Percentiles rank a stretch among this genome's conserved stretches.
Evolutionary conservation across 2,329 filamentous ascomycete genomes (phyloP).

Genomic region (Neonectria hederae): DNA sequence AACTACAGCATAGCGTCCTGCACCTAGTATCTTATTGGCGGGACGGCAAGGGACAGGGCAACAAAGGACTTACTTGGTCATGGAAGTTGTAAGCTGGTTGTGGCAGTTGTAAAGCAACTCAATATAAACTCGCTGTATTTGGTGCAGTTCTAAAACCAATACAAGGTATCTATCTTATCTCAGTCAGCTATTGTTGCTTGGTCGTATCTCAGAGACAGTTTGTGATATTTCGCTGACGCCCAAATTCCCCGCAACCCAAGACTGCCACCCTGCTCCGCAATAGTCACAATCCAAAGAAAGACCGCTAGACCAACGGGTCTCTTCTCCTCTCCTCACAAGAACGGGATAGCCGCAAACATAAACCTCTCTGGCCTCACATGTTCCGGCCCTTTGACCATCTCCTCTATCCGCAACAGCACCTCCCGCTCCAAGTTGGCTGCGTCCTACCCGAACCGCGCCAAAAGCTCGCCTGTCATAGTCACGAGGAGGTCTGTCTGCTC

Average conservation of each 20-base stretch:
- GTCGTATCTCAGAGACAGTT: neutral
- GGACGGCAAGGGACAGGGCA: no score
- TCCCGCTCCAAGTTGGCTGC: neutral
- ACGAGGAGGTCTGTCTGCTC: neutral
- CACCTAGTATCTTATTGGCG: neutral
- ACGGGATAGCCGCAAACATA: neutral
- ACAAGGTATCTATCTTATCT: no score
- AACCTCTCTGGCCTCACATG: neutral
- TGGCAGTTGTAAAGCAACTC: neutral
- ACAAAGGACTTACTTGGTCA: neutral
- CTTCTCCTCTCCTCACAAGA: neutral
- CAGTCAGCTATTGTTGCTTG: neutral
- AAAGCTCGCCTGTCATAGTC: neutral
- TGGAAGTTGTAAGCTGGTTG: neutral
- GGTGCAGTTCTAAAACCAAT: neutral
- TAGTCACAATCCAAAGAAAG: no score
- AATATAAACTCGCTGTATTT: neutral
- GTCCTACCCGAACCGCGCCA: neutral
- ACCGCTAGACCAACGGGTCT: neutral
- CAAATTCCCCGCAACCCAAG: neutral
- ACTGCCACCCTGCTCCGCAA: no score
- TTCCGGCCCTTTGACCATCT: neutral
- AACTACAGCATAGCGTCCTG: neutral
- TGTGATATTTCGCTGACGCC: neutral
- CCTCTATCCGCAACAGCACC: neutral